Evolutionary conservation across 495 filamentous ascomycete species (phyloP).

Genomic region (Daldinia childiae): DNA sequence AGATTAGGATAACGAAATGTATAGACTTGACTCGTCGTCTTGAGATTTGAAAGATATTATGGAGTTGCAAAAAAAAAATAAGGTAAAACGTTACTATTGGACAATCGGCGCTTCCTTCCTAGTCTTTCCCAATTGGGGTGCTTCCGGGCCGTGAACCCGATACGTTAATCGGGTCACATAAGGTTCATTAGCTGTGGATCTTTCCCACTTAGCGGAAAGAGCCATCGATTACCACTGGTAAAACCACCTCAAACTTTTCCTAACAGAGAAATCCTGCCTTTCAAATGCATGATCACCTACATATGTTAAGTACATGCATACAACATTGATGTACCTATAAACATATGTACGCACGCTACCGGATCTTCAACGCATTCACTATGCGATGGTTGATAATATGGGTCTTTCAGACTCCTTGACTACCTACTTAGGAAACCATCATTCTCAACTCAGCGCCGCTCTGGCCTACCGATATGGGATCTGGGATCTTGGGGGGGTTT

Average conservation of each 20-base stretch:
- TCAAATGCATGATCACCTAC: conserved; percentile 28
- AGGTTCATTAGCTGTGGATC: conserved; percentile 7
- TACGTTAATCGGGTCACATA: conserved; percentile 24
- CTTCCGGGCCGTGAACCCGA: conserved; percentile 37
- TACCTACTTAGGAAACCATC: background rate
- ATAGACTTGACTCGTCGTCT: conserved; percentile 2
- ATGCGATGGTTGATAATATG: conserved; percentile 11
- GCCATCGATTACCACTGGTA: conserved; percentile 14
- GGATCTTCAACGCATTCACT: conserved; percentile 15
- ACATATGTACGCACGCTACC: background rate
- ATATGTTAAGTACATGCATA: conserved; percentile 1
- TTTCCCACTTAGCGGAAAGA: conserved; percentile 10
- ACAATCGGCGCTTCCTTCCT: conserved; percentile 28
- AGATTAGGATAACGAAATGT: conserved; percentile 30
- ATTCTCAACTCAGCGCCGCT: background rate
- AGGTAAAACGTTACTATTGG: conserved; percentile 25
- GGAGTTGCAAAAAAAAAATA: conserved; percentile 24
- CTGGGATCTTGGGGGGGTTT: background rate
- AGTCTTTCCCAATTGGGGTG: conserved; percentile 31
- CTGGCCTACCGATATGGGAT: background rate
- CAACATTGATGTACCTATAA: conserved; percentile 15
- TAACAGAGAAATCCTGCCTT: conserved; percentile 13
- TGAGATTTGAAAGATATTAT: conserved; percentile 11
- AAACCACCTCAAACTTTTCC: conserved; percentile 27
- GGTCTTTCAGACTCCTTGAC: conserved; percentile 1